Evolutionary conservation across 1,284 basidiomycete species (phyloP), one percentile per base, ranked within the genome.

Genomic region (Kwoniella shivajii): DNA sequence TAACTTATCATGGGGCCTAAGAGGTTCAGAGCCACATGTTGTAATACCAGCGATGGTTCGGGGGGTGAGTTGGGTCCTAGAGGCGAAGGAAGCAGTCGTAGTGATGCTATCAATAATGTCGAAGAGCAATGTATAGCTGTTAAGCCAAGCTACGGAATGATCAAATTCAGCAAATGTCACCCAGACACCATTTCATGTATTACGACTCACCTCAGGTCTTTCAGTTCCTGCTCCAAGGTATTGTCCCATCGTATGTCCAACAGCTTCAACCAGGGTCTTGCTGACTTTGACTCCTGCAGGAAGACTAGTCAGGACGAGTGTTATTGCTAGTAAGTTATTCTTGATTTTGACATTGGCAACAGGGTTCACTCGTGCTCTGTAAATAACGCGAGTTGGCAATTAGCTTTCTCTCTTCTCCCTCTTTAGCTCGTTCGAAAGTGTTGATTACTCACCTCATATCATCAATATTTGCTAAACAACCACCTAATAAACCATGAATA

Each of bases 391-490:
- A 34, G 26, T 18, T 41, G 18, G 29, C 18, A 20, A n/a, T n/a
- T n/a, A n/a, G n/a, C n/a, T n/a, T n/a, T n/a, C n/a, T n/a, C n/a
- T n/a, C n/a, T n/a, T n/a, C n/a, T n/a, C n/a, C n/a, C n/a, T n/a
- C n/a, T n/a, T n/a, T n/a, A n/a, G n/a, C n/a, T n/a, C n/a, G n/a
- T n/a, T n/a, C n/a, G n/a, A n/a, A n/a, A n/a, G n/a, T n/a, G n/a
- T n/a, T n/a, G n/a, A n/a, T n/a, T n/a, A 77, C 85, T 61, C 53
- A 92, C 91, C 91, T 85, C 87, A 96, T 91, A 61, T 89, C 91
- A 65, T 97, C 92, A 22, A 97, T 83, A 68, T 93, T 90, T 50
- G 88, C 80, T 36, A 99, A 77, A 70, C 90, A 92, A 1, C 88
- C 84, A 0, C 91, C 93, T 10, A 98, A 77, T 34, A 97, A 79